phyloP scores from a whole-genome alignment of 768 basidiomycete genomes.

The Flagelloscypha sp. region DNA sequence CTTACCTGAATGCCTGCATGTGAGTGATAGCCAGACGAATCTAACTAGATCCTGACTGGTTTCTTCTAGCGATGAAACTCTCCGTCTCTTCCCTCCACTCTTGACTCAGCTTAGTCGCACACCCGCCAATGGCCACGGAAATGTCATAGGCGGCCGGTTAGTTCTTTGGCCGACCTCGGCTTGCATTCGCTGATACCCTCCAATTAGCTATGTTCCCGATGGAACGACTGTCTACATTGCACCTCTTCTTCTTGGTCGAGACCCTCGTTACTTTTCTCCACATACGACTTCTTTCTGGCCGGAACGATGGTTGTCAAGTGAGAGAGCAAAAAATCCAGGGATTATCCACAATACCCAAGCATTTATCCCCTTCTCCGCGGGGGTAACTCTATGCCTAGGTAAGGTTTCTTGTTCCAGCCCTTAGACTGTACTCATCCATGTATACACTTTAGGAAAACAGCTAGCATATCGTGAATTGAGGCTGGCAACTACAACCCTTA shows the following conservation, averaged over 20 bases:
- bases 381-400: too few species aligned
- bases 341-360: constrained; percentile 21
- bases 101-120: constrained; percentile 25
- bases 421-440: too few species aligned
- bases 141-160: constrained; percentile 18
- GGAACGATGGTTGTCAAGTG: constrained; percentile 28
- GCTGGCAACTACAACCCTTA: constrained; percentile 18
- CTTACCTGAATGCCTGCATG: constrained; percentile 28
- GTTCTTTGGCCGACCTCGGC: constrained; percentile 5
- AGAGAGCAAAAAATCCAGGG: constrained; percentile 1
- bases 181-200: constrained; percentile 3
- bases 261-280: constrained; percentile 30
- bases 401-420: too few species aligned
- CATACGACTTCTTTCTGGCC: constrained; percentile 29
- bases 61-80: constrained; percentile 26
- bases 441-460: too few species aligned
- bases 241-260: constrained; percentile 29
- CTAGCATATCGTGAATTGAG: constrained; percentile 23
- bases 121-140: constrained; percentile 21
- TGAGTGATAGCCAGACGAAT: too few species aligned
- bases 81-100: constrained; percentile 30
- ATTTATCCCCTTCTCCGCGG: constrained; percentile 39
- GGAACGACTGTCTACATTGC: constrained; percentile 31
- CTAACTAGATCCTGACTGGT: neutral
- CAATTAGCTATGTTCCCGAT: constrained; percentile 27